Conservation (phyloP, 2,329 filamentous ascomycete species). For the Talaromyces amestolkiae region DNA sequence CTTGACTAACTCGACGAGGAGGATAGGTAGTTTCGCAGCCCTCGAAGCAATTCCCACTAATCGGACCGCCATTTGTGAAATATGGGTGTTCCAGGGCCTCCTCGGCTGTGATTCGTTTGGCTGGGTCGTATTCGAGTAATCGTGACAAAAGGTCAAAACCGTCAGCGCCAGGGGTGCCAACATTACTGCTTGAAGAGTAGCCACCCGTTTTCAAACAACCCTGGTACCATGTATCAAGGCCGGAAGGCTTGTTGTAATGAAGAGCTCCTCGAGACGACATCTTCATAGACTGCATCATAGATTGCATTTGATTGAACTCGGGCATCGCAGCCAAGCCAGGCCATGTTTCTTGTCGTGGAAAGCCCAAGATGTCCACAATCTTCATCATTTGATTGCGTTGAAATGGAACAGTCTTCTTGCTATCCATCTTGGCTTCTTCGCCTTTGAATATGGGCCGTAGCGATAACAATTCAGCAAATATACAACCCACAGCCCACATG, state of each 20-base stretch:
- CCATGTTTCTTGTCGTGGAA: slow-evolving; percentile 87
- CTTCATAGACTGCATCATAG: slow-evolving; percentile 39
- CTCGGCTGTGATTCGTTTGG: slow-evolving; percentile 80
- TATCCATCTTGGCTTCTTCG: slow-evolving; percentile 98
- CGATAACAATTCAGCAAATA: slow-evolving; percentile 90
- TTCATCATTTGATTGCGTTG: slow-evolving; percentile 99
- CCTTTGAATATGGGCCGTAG: slow-evolving; percentile 96
- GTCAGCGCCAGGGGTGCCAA: slow-evolving; percentile 65
- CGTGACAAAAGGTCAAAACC: slow-evolving; percentile 79
- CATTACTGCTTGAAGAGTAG: slow-evolving; percentile 49
- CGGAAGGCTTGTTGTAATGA: slow-evolving; percentile 53
- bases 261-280: slow-evolving; percentile 40
- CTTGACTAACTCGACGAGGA: slow-evolving; percentile 81
- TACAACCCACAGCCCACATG: slow-evolving; percentile 96
- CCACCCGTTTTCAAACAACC: slow-evolving; percentile 62
- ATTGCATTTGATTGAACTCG: slow-evolving; percentile 71
- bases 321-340: slow-evolving; percentile 80
- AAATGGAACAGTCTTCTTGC: slow-evolving; percentile 95
- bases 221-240: slow-evolving; percentile 78
- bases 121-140: slow-evolving; percentile 88
- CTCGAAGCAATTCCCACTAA: slow-evolving; percentile 85
- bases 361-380: slow-evolving; percentile 92
- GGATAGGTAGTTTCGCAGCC: slow-evolving; percentile 87
- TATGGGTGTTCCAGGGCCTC: slow-evolving; percentile 88
- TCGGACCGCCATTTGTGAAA: slow-evolving; percentile 68